Conservation (phyloP, 495 filamentous ascomycete genomes). For the Neurospora sublineolata region DNA sequence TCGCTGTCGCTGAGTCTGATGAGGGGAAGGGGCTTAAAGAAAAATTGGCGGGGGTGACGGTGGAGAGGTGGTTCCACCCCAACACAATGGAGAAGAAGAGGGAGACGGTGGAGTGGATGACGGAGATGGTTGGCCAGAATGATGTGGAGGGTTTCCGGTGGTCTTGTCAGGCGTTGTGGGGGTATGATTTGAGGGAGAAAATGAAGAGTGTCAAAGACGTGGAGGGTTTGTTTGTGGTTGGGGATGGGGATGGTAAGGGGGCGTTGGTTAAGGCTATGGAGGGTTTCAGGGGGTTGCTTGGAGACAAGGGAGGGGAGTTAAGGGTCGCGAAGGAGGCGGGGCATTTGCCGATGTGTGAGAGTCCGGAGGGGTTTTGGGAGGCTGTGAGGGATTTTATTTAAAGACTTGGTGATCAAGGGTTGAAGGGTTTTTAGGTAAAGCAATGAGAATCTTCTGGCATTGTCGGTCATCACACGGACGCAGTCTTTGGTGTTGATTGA, state of each 20-base stretch:
- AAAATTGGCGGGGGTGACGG: conserved; percentile 53
- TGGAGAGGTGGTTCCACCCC: conserved; percentile 63
- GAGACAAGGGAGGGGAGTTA: conserved; percentile 39
- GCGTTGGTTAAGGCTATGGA: conserved; percentile 67
- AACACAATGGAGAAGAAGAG: conserved; percentile 40
- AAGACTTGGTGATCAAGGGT: too few species aligned
- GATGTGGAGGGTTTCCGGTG: conserved; percentile 57
- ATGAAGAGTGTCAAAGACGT: conserved; percentile 46
- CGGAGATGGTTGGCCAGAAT: conserved; percentile 48
- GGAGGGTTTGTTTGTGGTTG: conserved; percentile 54
- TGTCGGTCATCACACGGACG: too few species aligned
- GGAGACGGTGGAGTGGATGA: conserved; percentile 38
- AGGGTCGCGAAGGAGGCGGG: conserved; percentile 54
- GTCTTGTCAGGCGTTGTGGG: conserved; percentile 60
- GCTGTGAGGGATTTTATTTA: conserved; percentile 48
- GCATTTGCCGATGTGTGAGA: conserved; percentile 76
- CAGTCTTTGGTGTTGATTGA: too few species aligned
- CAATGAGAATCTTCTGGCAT: not conserved
- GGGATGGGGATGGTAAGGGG: conserved; percentile 54
- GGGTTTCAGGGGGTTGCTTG: conserved; percentile 50
- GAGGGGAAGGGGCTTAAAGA: conserved; percentile 28
- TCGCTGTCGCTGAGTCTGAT: conserved; percentile 50
- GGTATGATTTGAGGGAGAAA: conserved; percentile 57
- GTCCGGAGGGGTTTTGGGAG: conserved; percentile 51
- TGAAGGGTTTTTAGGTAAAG: not conserved